These are phyloP conservation scores for Bruguiera gymnorhiza DNA, from an alignment of 345 rosid species.

Conservation along the genomic window DNA sequence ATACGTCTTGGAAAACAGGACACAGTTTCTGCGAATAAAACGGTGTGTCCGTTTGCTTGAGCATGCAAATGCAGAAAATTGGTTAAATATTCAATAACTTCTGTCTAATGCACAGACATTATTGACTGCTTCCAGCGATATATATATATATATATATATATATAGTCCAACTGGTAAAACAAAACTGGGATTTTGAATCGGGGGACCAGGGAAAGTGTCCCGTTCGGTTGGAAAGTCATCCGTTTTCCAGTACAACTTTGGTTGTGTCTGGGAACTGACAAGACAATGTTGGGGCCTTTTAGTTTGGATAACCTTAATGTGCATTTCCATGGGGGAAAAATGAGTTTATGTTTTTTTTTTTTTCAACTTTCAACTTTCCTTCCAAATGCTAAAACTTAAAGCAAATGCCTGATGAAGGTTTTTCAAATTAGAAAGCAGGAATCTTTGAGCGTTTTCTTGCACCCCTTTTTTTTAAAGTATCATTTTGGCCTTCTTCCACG, in stretches of 20 bases:
- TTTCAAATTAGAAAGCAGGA: slow-evolving; percentile 6
- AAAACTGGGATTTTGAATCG: slow-evolving; percentile 19
- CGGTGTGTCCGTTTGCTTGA: slow-evolving; percentile 44
- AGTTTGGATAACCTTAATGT: too few species aligned
- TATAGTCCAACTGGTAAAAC: neutral
- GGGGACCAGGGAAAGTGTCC: slow-evolving; percentile 12
- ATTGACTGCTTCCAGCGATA: neutral
- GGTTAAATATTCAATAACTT: neutral
- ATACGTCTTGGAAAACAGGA: slow-evolving; percentile 25
- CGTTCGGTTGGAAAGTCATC: slow-evolving; percentile 18
- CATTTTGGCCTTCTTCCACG: neutral
- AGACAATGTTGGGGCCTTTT: neutral
- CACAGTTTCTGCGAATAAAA: slow-evolving; percentile 47
- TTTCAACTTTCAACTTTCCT: too few species aligned
- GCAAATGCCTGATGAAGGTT: too few species aligned
- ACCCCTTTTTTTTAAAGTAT: neutral
- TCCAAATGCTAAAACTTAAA: too few species aligned
- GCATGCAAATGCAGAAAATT: slow-evolving; percentile 21
- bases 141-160: too few species aligned
- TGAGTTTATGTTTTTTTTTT: too few species aligned
- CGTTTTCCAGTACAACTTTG: slow-evolving; percentile 11
- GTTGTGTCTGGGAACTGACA: neutral
- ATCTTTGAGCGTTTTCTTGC: slow-evolving; percentile 2
- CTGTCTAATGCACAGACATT: too few species aligned
- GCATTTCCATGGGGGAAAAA: too few species aligned